Evolutionary conservation across 441 rosid genomes (phyloP), one percentile per base, ranked within the genome.

Genomic region (Populus tomentosa): DNA sequence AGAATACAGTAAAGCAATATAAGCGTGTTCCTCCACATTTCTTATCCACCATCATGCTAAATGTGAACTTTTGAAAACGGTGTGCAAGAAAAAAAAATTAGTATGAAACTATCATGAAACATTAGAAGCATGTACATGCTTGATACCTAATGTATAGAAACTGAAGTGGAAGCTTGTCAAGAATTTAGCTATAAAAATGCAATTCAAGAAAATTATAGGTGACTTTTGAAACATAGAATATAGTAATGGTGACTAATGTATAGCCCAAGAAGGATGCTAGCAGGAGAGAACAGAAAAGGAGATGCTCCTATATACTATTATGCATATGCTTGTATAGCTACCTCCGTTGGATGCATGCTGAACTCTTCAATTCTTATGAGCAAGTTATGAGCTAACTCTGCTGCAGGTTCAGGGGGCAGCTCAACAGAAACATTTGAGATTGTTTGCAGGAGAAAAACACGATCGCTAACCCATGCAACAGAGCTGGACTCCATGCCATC

Each of bases 321-420:
- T 24, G 62, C 11, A 56, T 10, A 75, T 21, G 18, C 67, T 40
- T 36, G 42, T 71, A 63, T 67, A 36, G 71, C 62, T 94, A 95
- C 99, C 99, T 95, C 99, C 66, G 97, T 93, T 61, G 87, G 85
- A 82, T 94, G 98, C 92, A 94, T 89, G 86, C 86, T 85, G 88
- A 94, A 95, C 79, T 88, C 89, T 84, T 92, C 95, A 71, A 95
- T 90, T 80, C 91, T 86, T 83, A 86, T 86, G 77, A 95, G 92
- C 87, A 92, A 88, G 77, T 94, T 89, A 85, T 90, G 90, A 74
- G 97, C 97, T 78, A 94, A 88, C 77, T 92, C 94, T 78, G 99
- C 97, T 36, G 99, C 97, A 85, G 93, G 85, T 80, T 89, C 93
- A 11, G 94, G 78, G 42, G 97, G 97, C 79, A 95, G 86, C 90